These are phyloP conservation scores for Fusarium praegraminearum DNA, from an alignment of 2,329 filamentous ascomycete genomes.

Conservation along the genomic window DNA sequence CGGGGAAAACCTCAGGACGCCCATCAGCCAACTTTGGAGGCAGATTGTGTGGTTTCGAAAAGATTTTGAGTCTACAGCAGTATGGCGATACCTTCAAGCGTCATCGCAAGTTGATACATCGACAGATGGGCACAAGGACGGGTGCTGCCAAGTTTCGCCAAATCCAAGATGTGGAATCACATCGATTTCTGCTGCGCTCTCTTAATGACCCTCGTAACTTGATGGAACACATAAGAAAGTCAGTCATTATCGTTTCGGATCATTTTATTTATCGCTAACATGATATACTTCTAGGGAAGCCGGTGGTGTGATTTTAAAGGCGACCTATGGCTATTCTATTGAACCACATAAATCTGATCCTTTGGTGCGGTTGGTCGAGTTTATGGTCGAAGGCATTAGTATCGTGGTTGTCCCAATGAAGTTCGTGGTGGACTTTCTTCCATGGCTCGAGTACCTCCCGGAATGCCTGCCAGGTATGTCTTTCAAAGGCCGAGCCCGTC, in stretches of 20 bases:
- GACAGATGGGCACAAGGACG: constrained; percentile 59
- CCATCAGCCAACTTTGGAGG: constrained; percentile 29
- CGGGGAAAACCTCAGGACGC: constrained; percentile 23
- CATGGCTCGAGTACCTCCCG: constrained; percentile 21
- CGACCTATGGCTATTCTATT: constrained; percentile 38
- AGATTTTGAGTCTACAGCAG: constrained; percentile 50
- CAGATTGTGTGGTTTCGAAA: constrained; percentile 28
- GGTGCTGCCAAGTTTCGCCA: constrained; percentile 55
- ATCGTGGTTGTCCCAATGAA: too few species aligned
- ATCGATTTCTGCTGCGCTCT: constrained; percentile 43
- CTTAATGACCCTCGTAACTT: constrained; percentile 55
- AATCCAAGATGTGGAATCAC: constrained; percentile 58
- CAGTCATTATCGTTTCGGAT: too few species aligned
- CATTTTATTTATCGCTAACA: too few species aligned
- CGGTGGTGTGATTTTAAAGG: constrained; percentile 35
- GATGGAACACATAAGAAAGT: constrained; percentile 58
- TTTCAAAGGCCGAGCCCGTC: constrained; percentile 28
- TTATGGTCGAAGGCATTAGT: too few species aligned
- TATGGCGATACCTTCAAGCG: constrained; percentile 55
- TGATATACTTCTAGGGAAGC: constrained; percentile 21
- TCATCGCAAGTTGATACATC: constrained; percentile 59
- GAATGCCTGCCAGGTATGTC: constrained; percentile 32
- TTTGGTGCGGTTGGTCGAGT: too few species aligned
- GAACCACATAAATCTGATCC: constrained; percentile 33
- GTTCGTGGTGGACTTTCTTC: constrained; percentile 7